Conservation (phyloP, 2,329 filamentous ascomycete genomes). For the Cadophora sp. region DNA sequence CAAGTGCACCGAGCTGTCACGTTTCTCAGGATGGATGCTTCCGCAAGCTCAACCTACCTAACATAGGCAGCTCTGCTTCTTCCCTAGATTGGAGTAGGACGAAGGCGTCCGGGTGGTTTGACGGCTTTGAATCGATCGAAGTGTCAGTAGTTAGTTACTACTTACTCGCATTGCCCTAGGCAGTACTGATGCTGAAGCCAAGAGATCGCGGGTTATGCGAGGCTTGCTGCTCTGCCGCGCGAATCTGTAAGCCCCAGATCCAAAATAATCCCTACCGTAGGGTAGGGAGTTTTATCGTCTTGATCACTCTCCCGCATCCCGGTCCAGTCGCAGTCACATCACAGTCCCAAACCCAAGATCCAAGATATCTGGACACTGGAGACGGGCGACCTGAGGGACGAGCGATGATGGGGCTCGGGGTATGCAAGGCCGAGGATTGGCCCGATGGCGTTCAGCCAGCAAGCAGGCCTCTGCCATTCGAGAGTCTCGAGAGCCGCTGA, state of each 20-base stretch:
- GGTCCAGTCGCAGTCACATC: not conserved
- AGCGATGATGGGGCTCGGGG: not conserved
- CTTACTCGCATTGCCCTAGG: too few species aligned
- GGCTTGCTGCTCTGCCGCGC: constrained; percentile 13
- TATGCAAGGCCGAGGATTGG: constrained; percentile 15
- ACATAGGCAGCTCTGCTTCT: not conserved
- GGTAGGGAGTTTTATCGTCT: not conserved
- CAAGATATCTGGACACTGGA: not conserved
- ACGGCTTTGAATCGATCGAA: not conserved
- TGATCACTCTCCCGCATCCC: not conserved
- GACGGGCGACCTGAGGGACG: constrained; percentile 3
- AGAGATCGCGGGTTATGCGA: not conserved
- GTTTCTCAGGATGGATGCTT: constrained; percentile 8
- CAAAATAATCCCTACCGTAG: not conserved
- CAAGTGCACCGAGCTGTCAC: not conserved
- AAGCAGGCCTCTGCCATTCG: not conserved
- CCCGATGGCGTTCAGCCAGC: constrained; percentile 10
- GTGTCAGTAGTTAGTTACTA: not conserved
- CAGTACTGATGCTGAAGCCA: not conserved
- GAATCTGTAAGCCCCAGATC: constrained; percentile 12
- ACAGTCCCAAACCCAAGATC: not conserved
- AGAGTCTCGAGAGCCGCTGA: constrained; percentile 3
- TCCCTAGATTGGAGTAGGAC: constrained; percentile 4
- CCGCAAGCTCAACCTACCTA: not conserved
- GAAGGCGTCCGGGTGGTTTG: not conserved